Evolutionary conservation across 2,329 filamentous ascomycete species (phyloP).

Genomic region (Neurospora crassa): DNA sequence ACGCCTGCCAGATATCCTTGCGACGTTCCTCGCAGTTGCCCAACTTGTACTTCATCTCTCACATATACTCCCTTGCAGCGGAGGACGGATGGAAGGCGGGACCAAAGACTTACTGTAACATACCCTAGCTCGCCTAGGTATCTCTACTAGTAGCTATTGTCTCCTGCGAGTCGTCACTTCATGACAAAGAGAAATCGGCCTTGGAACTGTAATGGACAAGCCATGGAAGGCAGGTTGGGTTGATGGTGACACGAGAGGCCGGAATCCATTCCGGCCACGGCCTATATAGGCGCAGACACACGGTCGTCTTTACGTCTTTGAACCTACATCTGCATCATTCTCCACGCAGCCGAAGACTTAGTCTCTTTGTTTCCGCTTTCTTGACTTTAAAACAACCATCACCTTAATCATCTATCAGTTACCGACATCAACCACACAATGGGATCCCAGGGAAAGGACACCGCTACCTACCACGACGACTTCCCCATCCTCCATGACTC

Average conservation of each 20-base stretch:
- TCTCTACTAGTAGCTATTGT: not conserved
- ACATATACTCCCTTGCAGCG: not conserved
- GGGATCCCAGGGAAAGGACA: conserved; percentile 27
- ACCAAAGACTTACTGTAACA: conserved; percentile 1
- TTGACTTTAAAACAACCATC: not conserved
- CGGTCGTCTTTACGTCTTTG: conserved; percentile 3
- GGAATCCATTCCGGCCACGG: conserved; percentile 39
- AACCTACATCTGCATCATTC: not conserved
- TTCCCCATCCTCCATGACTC: conserved; percentile 58
- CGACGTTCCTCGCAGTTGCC: not conserved
- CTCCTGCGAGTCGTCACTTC: conserved; percentile 1
- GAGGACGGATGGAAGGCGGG: not conserved
- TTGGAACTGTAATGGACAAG: not conserved
- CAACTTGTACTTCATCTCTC: not conserved
- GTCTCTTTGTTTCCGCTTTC: not conserved
- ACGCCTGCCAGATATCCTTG: not conserved
- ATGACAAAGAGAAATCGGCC: conserved; percentile 19
- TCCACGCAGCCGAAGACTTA: not conserved
- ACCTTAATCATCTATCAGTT: not conserved
- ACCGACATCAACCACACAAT: conserved; percentile 21
- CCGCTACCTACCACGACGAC: conserved; percentile 16
- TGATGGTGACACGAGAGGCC: conserved; percentile 22
- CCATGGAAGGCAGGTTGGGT: not conserved
- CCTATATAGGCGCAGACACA: conserved; percentile 33
- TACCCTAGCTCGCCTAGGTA: too few species aligned